These are phyloP conservation scores for Vitis hybrid DNA, from an alignment of 177 flowering plant species.

Conservation along the genomic window DNA sequence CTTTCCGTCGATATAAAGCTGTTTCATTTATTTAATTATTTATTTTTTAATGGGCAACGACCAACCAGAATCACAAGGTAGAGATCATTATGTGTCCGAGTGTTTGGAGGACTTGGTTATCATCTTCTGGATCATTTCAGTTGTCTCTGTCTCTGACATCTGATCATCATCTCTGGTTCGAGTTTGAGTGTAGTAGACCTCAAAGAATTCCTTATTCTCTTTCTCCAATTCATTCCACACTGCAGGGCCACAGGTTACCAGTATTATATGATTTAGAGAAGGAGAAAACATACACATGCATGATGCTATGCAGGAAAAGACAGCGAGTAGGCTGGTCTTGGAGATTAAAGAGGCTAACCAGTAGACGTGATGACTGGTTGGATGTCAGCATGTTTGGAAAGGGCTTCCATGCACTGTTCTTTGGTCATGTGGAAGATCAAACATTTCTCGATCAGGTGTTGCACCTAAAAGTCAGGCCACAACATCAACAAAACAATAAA, in stretches of 20 bases:
- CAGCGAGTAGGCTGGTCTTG: too few relatives aligned
- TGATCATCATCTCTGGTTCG: slow-evolving; percentile 31
- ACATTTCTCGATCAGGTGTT: slow-evolving; percentile 53
- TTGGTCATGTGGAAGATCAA: slow-evolving; percentile 45
- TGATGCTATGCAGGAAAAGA: too few relatives aligned
- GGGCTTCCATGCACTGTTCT: slow-evolving; percentile 58
- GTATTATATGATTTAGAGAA: too few relatives aligned
- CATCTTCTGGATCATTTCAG: slow-evolving; percentile 47
- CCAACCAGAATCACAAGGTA: too few relatives aligned
- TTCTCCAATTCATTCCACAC: slow-evolving; percentile 61
- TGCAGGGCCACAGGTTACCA: slow-evolving; percentile 10
- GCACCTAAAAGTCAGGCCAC: slow-evolving; percentile 29
- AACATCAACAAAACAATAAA: too few relatives aligned
- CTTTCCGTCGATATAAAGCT: too few relatives aligned
- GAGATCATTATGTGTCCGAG: too few relatives aligned
- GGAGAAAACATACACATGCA: too few relatives aligned
- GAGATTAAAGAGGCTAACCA: slow-evolving; percentile 18
- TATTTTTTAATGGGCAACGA: too few relatives aligned
- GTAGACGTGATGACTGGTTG: slow-evolving; percentile 55
- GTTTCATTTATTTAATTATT: too few relatives aligned
- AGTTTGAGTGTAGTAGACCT: slow-evolving; percentile 29
- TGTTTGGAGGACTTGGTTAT: slow-evolving; percentile 23
- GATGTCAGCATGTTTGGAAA: slow-evolving; percentile 50
- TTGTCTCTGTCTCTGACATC: slow-evolving; percentile 54
- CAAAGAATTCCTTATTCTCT: slow-evolving; percentile 61